Conservation (phyloP, 495 filamentous ascomycete species). For the Terfezia claveryi region DNA sequence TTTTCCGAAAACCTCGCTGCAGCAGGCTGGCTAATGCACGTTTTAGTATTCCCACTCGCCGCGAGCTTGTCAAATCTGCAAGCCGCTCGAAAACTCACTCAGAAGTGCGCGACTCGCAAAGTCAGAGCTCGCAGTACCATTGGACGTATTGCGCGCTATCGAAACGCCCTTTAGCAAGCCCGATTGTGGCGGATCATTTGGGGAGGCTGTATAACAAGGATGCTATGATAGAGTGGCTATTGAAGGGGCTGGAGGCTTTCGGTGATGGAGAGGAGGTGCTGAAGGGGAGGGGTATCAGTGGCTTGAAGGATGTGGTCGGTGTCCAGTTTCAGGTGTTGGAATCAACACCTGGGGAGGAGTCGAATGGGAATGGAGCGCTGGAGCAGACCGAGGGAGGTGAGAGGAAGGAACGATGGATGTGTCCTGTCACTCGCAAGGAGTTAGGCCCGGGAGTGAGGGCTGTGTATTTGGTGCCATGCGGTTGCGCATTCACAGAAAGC, state of each 20-base stretch:
- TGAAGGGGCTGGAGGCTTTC: constrained; percentile 36
- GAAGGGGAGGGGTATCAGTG: constrained; percentile 44
- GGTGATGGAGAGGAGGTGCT: constrained; percentile 44
- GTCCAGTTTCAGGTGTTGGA: constrained; percentile 49
- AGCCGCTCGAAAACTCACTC: constrained; percentile 61
- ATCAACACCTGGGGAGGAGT: constrained; percentile 18
- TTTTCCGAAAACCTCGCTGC: constrained; percentile 2
- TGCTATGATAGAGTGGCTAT: constrained; percentile 57
- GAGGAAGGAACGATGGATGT: constrained; percentile 41
- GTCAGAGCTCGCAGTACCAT: constrained; percentile 59
- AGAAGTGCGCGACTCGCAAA: constrained; percentile 69
- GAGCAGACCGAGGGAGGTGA: constrained; percentile 20
- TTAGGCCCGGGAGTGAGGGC: constrained; percentile 58
- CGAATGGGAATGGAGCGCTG: neutral
- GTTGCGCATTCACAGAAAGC: constrained; percentile 76
- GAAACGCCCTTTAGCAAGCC: constrained; percentile 43
- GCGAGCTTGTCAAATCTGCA: constrained; percentile 82
- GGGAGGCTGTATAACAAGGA: constrained; percentile 94
- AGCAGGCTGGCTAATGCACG: constrained; percentile 18
- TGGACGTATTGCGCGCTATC: constrained; percentile 79
- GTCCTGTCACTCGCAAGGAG: constrained; percentile 70
- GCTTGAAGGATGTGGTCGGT: constrained; percentile 70
- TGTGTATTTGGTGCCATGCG: constrained; percentile 85
- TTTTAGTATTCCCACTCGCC: constrained; percentile 55
- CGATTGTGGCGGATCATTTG: constrained; percentile 63